phyloP scores from a whole-genome alignment of 2,329 filamentous ascomycete genomes.

The Colletotrichum caudatum region DNA sequence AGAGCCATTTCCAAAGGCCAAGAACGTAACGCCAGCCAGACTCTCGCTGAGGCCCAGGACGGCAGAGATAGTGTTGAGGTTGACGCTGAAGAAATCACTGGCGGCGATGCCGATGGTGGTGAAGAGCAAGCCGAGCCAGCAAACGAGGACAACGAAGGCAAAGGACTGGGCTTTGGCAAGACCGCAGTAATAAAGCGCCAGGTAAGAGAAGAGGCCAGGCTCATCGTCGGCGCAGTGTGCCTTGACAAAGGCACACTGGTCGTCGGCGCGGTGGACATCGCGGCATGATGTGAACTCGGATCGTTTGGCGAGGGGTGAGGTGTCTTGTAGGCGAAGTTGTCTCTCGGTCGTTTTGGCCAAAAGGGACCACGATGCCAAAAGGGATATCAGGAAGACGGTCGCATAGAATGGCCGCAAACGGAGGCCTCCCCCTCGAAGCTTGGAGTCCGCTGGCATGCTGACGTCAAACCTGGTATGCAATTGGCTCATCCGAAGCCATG shows the following conservation, averaged over 20 bases:
- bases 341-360: slow-evolving; percentile 45
- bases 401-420: slow-evolving; percentile 63
- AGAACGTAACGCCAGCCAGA: slow-evolving; percentile 93
- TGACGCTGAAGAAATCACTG: slow-evolving; percentile 98
- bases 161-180: slow-evolving; percentile 76
- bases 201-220: slow-evolving; percentile 88
- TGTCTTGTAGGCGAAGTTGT: slow-evolving; percentile 34
- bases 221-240: slow-evolving; percentile 89
- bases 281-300: slow-evolving; percentile 71
- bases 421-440: slow-evolving; percentile 52
- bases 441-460: slow-evolving; percentile 46
- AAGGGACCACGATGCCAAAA: slow-evolving; percentile 61
- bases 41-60: slow-evolving; percentile 95
- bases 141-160: slow-evolving; percentile 81
- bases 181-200: slow-evolving; percentile 90
- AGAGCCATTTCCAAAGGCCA: slow-evolving; percentile 97
- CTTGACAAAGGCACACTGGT: slow-evolving; percentile 89
- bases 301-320: slow-evolving; percentile 46
- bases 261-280: slow-evolving; percentile 78
- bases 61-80: slow-evolving; percentile 90
- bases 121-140: slow-evolving; percentile 92
- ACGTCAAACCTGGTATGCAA: slow-evolving; percentile 38
- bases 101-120: slow-evolving; percentile 97
- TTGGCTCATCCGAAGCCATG: slow-evolving; percentile 41
- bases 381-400: slow-evolving; percentile 59